These are phyloP conservation scores for Powellomyces hirtus DNA, from an alignment of 192 early-diverging fungal species.

Conservation along the genomic window DNA sequence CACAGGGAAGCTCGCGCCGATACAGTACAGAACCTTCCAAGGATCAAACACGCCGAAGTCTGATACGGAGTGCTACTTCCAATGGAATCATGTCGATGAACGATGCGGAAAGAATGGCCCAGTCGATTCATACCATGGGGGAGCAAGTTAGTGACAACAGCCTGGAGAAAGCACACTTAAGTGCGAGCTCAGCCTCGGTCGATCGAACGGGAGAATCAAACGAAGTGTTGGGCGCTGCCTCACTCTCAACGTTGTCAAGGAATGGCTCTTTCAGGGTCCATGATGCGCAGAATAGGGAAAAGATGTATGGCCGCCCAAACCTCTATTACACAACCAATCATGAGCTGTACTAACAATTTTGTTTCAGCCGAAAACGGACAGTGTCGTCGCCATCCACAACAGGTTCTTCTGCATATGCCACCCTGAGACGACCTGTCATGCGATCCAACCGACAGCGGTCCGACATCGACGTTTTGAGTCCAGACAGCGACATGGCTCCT, in stretches of 20 bases:
- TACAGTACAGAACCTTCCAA: not conserved
- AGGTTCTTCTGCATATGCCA: constrained; percentile 8
- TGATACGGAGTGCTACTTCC: no score
- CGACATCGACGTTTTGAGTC: constrained; percentile 23
- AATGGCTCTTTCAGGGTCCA: constrained; percentile 4
- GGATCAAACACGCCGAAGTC: not conserved
- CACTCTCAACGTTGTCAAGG: constrained; percentile 1
- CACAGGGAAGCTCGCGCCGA: not conserved
- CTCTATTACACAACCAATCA: not conserved
- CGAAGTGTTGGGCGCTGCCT: no score
- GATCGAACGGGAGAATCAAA: no score
- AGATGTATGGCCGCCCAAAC: constrained; percentile 11
- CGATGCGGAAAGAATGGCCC: no score
- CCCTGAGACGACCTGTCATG: constrained; percentile 19
- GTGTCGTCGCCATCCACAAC: constrained; percentile 28
- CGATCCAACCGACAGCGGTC: constrained; percentile 32
- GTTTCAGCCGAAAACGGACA: constrained; percentile 32
- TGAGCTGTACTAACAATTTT: not conserved
- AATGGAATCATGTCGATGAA: no score
- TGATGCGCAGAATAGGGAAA: constrained; percentile 11
- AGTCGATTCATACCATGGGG: no score
- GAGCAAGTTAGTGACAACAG: no score
- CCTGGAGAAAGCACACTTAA: no score
- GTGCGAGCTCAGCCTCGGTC: no score
- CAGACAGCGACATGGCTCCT: not conserved